Conservation (phyloP, 2,329 filamentous ascomycete genomes). For the Penicillium sp. region DNA sequence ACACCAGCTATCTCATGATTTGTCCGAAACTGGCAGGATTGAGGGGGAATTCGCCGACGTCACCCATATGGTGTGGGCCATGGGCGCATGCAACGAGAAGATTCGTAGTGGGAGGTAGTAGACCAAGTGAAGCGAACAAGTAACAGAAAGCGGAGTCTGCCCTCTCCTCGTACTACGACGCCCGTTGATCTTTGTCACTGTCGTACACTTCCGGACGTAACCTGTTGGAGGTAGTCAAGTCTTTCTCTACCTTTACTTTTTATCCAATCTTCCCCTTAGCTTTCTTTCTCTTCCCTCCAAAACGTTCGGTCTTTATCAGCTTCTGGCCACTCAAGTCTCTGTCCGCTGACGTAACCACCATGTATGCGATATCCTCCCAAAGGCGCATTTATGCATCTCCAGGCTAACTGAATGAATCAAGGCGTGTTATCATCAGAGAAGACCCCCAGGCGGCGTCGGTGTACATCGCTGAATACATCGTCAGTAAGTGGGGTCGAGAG, state of each 20-base stretch:
- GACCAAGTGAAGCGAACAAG: conserved; percentile 4
- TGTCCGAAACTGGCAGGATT: not conserved
- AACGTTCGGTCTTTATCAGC: not conserved
- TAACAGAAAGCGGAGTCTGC: conserved; percentile 1
- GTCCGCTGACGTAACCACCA: conserved; percentile 29
- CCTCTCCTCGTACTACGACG: conserved; percentile 12
- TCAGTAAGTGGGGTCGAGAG: conserved; percentile 49
- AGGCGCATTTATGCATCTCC: not conserved
- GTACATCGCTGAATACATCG: conserved; percentile 77
- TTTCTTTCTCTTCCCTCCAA: conserved; percentile 1
- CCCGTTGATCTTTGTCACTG: conserved; percentile 20
- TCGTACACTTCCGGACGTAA: conserved; percentile 28
- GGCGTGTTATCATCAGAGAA: conserved; percentile 80
- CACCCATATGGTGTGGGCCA: not conserved
- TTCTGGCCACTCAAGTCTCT: not conserved
- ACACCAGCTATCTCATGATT: not conserved
- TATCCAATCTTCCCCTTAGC: conserved; percentile 1
- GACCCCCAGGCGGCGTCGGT: conserved; percentile 63
- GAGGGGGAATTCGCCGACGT: not conserved
- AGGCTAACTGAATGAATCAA: conserved; percentile 36
- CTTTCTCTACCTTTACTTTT: conserved; percentile 4
- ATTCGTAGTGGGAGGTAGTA: conserved; percentile 7
- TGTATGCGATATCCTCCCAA: conserved; percentile 19
- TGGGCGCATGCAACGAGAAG: conserved; percentile 14
- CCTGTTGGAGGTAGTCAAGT: conserved; percentile 18